Evolutionary conservation across 768 basidiomycete species (phyloP).

Genomic region (Rubroboletus satanas): DNA sequence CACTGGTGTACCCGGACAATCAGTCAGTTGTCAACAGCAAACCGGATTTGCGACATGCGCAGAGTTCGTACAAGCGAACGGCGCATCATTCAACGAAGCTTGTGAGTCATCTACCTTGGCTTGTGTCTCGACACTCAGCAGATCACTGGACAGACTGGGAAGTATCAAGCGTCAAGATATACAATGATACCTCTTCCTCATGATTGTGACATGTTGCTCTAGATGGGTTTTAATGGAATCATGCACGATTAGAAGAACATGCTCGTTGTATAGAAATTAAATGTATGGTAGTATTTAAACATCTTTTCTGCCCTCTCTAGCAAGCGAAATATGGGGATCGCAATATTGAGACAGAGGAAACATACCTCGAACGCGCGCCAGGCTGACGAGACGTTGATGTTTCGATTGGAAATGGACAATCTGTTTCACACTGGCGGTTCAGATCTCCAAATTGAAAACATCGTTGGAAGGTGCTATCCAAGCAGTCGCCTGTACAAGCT

Average conservation of each 20-base stretch:
- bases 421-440: not conserved
- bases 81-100: slow-evolving; percentile 67
- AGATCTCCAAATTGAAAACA: not conserved
- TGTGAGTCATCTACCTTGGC: slow-evolving; percentile 49
- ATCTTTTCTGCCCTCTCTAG: not conserved
- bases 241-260: slow-evolving; percentile 12
- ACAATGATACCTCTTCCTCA: slow-evolving; percentile 41
- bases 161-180: slow-evolving; percentile 70
- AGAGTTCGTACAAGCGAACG: slow-evolving; percentile 69
- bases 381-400: not conserved
- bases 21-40: slow-evolving; percentile 75
- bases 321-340: not conserved
- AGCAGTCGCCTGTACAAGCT: slow-evolving; percentile 17
- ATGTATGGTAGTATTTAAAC: slow-evolving; percentile 19
- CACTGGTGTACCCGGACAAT: slow-evolving; percentile 78
- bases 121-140: slow-evolving; percentile 3
- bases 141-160: slow-evolving; percentile 63
- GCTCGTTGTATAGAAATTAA: slow-evolving; percentile 20
- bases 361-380: not conserved
- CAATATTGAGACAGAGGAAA: not conserved
- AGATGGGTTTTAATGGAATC: slow-evolving; percentile 6
- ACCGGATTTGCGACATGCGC: slow-evolving; percentile 83
- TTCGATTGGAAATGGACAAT: not conserved
- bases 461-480: slow-evolving; percentile 21
- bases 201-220: slow-evolving; percentile 3